Conservation (phyloP, 768 basidiomycete species). For the Rhizopogon vesiculosus region DNA sequence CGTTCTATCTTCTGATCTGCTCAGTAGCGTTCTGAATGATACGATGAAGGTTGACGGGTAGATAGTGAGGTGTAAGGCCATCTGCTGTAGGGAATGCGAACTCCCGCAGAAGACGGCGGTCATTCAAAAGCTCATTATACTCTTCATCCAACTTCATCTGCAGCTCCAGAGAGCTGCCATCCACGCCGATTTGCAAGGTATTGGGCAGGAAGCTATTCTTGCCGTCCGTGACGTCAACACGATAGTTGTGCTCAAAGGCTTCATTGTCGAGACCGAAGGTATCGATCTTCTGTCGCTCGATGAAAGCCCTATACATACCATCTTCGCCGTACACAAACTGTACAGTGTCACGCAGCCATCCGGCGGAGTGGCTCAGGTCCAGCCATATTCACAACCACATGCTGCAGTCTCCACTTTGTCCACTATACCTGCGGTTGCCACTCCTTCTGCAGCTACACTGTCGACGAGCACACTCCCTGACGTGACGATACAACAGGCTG, state of each 20-base stretch:
- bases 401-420: too few species aligned
- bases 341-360: slow-evolving; percentile 27
- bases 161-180: slow-evolving; percentile 77
- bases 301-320: slow-evolving; percentile 97
- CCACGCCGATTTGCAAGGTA: slow-evolving; percentile 82
- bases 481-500: neutral
- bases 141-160: slow-evolving; percentile 85
- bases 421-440: too few species aligned
- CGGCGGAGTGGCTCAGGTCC: too few species aligned
- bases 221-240: slow-evolving; percentile 90
- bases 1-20: too few species aligned
- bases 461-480: neutral
- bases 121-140: slow-evolving; percentile 57
- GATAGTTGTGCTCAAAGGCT: slow-evolving; percentile 87
- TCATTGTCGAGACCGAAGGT: slow-evolving; percentile 78
- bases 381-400: too few species aligned
- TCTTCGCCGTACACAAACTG: slow-evolving; percentile 99
- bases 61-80: slow-evolving; percentile 69
- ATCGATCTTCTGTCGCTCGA: slow-evolving; percentile 93
- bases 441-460: neutral
- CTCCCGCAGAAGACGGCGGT: slow-evolving; percentile 72
- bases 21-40: slow-evolving; percentile 86
- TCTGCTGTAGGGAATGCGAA: slow-evolving; percentile 85
- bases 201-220: slow-evolving; percentile 75
- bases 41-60: slow-evolving; percentile 93